These are phyloP conservation scores for Apiotrichum laibachii DNA, from an alignment of 1,284 basidiomycete genomes.

Conservation along the genomic window DNA sequence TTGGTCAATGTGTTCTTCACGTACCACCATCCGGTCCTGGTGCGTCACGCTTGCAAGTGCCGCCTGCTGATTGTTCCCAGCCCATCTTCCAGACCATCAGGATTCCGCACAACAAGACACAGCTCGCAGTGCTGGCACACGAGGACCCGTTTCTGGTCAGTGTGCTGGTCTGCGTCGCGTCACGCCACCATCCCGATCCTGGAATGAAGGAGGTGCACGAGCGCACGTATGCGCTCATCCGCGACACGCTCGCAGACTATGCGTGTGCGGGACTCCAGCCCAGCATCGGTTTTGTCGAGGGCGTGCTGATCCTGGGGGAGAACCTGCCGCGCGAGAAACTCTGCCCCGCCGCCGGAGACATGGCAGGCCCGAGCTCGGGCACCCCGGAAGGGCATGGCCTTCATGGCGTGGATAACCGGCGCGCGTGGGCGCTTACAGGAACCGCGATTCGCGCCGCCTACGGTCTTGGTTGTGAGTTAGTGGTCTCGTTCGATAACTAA, in stretches of 20 bases:
- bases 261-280: conserved; percentile 47
- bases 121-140: conserved; percentile 41
- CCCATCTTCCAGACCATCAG: conserved; percentile 50
- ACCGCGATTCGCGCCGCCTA: conserved; percentile 49
- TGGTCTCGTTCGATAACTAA: conserved; percentile 3
- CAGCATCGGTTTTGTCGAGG: conserved; percentile 52
- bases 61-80: conserved; percentile 18
- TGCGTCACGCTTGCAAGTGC: conserved; percentile 19
- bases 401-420: conserved; percentile 49
- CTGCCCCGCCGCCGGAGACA: conserved; percentile 10
- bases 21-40: conserved; percentile 48
- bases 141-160: conserved; percentile 50
- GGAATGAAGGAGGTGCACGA: conserved; percentile 39
- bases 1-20: conserved; percentile 47
- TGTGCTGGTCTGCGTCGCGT: conserved; percentile 48
- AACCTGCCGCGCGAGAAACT: conserved; percentile 36
- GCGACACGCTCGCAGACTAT: conserved; percentile 44
- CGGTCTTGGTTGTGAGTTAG: conserved; percentile 44
- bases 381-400: conserved; percentile 32
- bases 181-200: conserved; percentile 40
- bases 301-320: conserved; percentile 50
- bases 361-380: conserved; percentile 18
- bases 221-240: conserved; percentile 37
- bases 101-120: conserved; percentile 43
- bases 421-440: conserved; percentile 51